Base-by-base conservation (phyloP, 2,329 filamentous ascomycete species). In the Penicillium sclerotiorum region DNA sequence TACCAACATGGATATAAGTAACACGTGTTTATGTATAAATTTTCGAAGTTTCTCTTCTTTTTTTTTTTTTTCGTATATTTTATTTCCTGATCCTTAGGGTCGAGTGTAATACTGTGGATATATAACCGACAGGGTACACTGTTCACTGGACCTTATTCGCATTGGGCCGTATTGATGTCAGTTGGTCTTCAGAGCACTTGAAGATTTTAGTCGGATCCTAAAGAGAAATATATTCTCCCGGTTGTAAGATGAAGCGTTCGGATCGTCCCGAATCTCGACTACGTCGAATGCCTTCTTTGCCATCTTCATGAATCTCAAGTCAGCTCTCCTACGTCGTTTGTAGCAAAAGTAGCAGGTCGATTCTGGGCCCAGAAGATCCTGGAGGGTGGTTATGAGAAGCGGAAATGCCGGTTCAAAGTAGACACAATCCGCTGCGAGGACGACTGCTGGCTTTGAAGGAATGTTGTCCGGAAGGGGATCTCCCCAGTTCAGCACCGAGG, bases 341-440 rank as follows among this genome's bases (percentile, higher is more conserved):
- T 95, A 96, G 76, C 93, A 96, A 73, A 99, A 97, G 71, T 87
- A 87, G 69, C 87, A 91, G 36, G 91, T 70, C 0, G 83, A 83
- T 8, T 78, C 67, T 3, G 79, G 80, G 13, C 82, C 80, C 57
- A 96, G 78, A 40, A 96, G 77, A 55, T 89, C 84, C 51, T 82
- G 77, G 57, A 97, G 75, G 5, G 93, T 97, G 56, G 84, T 76
- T 65, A 94, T 81, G 39, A 99, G 80, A 27, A 96, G 78, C 23
- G 93, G 92, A 66, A 97, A 97, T 1, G 94, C 90, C 2, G 93
- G 91, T 72, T 97, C 94, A 70, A 95, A 95, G 76, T 97, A 99
- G 41, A 96, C 91, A 73, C 93, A 97, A 71, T 97, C 94, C 33
- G 92, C 93, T 3, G 94, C 94, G n/a, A 97, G 80, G 48, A 99